Evolutionary conservation across 768 basidiomycete species (phyloP).

Genomic region (Dioszegia hungarica): DNA sequence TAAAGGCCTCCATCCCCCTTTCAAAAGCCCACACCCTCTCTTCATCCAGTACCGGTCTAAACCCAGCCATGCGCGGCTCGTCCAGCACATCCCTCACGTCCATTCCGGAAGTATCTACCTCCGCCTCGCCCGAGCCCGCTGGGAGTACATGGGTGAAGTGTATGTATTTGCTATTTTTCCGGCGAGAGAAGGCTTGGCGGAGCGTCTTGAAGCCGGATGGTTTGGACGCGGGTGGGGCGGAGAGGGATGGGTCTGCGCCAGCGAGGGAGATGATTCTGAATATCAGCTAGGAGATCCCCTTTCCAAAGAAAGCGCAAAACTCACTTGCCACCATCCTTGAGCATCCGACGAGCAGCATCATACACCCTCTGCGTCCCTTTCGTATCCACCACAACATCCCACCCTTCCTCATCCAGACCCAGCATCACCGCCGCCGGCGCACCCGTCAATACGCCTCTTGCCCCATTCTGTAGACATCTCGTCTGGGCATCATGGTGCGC

Average conservation of each 20-base stretch:
- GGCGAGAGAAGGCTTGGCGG: conserved; percentile 34
- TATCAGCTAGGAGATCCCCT: neutral
- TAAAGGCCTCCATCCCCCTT: conserved; percentile 39
- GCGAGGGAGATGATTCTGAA: conserved; percentile 5
- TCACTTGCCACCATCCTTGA: conserved; percentile 55
- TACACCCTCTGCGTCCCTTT: conserved; percentile 75
- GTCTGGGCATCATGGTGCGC: conserved; percentile 51
- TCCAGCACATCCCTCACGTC: conserved; percentile 45
- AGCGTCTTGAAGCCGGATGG: conserved; percentile 34
- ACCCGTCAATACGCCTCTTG: conserved; percentile 69
- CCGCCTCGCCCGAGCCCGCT: conserved; percentile 37
- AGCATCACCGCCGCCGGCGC: conserved; percentile 56
- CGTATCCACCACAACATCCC: conserved; percentile 79
- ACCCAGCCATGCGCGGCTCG: conserved; percentile 32
- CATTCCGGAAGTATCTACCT: conserved; percentile 43
- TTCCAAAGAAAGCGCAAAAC: conserved; percentile 16
- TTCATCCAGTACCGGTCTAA: conserved; percentile 24
- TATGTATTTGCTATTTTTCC: conserved; percentile 41
- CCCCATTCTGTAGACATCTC: conserved; percentile 63
- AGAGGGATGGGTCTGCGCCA: neutral
- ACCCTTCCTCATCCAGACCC: conserved; percentile 52
- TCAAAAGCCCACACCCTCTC: conserved; percentile 36
- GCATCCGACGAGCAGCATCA: conserved; percentile 61
- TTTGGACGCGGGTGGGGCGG: conserved; percentile 4
- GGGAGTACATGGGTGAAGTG: conserved; percentile 33